phyloP scores from a whole-genome alignment of 2,329 filamentous ascomycete species.

The Fusarium duplospermum region DNA sequence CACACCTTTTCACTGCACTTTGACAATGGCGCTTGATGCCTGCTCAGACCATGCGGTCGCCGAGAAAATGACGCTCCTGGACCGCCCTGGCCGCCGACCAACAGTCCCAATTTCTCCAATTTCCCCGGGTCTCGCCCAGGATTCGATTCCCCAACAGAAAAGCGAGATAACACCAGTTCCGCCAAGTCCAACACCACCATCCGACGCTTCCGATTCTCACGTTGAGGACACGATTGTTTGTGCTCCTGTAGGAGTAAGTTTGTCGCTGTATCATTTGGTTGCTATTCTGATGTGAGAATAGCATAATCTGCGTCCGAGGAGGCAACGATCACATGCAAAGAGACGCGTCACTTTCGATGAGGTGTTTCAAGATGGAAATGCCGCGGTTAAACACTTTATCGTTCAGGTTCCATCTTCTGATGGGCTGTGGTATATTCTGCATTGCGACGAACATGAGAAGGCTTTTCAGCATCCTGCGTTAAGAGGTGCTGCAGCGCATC shows the following conservation, averaged over 20 bases:
- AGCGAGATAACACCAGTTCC: not conserved
- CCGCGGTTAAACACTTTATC: not conserved
- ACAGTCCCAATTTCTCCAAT: not conserved
- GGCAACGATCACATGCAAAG: not conserved
- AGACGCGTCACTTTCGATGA: not conserved
- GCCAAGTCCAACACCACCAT: constrained; percentile 1
- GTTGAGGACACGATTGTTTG: constrained; percentile 3
- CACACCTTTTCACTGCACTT: not conserved
- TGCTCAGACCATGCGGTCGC: not conserved
- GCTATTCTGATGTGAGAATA: not conserved
- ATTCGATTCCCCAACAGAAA: not conserved
- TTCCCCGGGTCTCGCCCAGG: not conserved
- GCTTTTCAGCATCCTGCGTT: not conserved
- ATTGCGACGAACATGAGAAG: not conserved
- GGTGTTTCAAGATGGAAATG: not conserved
- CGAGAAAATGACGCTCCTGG: not conserved
- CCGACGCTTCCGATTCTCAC: constrained; percentile 1
- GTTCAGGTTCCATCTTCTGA: not conserved
- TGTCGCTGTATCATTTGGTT: not conserved
- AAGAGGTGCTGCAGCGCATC: not conserved
- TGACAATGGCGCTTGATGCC: not conserved
- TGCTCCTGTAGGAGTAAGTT: not conserved
- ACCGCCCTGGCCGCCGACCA: not conserved
- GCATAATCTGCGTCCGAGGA: not conserved
- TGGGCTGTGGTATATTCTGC: not conserved